phyloP scores from a whole-genome alignment of 1,139 yeast genomes.

The Debaryomycetaceae sp. region DNA sequence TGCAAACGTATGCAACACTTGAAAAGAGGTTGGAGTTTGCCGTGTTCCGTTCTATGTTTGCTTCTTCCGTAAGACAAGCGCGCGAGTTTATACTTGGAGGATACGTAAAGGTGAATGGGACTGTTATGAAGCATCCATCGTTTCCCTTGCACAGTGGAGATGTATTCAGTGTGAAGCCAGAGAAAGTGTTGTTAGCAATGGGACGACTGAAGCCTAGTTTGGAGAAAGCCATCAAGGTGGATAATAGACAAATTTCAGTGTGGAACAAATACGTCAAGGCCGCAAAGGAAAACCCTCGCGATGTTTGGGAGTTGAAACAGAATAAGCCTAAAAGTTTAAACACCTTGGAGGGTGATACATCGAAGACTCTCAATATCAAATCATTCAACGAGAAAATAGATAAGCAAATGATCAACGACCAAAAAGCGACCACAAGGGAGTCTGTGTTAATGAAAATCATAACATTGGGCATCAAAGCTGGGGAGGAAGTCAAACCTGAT shows the following conservation, averaged over 20 bases:
- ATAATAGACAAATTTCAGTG: constrained; percentile 63
- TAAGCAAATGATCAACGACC: constrained; percentile 33
- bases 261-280: constrained; percentile 71
- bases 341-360: constrained; percentile 19
- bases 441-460: constrained; percentile 44
- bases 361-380: constrained; percentile 16
- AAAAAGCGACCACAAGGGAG: constrained; percentile 42
- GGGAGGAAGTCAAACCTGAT: constrained; percentile 18
- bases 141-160: constrained; percentile 82
- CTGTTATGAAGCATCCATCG: constrained; percentile 72
- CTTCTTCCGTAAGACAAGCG: constrained; percentile 91
- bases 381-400: constrained; percentile 26
- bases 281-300: constrained; percentile 57
- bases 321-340: constrained; percentile 41
- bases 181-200: constrained; percentile 77
- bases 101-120: constrained; percentile 82
- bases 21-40: constrained; percentile 91
- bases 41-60: constrained; percentile 86
- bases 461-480: constrained; percentile 19
- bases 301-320: constrained; percentile 54
- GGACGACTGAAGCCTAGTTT: constrained; percentile 82
- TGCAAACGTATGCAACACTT: constrained; percentile 84
- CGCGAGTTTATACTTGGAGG: constrained; percentile 83
- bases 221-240: constrained; percentile 62
- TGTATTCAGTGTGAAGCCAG: constrained; percentile 80